Evolutionary conservation across 768 basidiomycete genomes (phyloP), one percentile per base, ranked within the genome.

Genomic region (Amanita muscaria): DNA sequence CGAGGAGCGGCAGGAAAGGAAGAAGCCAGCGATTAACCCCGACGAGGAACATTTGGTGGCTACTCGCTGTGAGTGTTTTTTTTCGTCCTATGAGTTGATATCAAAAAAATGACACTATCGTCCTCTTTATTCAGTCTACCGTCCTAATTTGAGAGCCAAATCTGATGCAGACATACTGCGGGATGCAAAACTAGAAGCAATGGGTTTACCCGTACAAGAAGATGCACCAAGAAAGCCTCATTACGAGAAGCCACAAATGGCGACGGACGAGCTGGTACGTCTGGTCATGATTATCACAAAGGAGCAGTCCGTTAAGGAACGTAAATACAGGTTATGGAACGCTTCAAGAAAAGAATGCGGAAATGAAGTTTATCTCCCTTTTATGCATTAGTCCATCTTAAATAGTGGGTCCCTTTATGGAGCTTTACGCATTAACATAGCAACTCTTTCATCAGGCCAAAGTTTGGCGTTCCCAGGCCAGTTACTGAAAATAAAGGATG

Each of bases 321-420:
- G 31, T 40, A 24, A 27, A 6, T 29, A 31, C 51, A 89, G 86
- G 88, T 88, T 43, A 88, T 92, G 88, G 91, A 94, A 63, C 79
- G 94, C 24, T 98, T 97, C 73, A 97, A 94, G 74, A 96, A 98
- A 66, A 71, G 92, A 47, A 89, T 91, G 87, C 77, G 84, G 31
- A 85, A 83, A 59, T 88, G 65, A 65, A 31, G 9, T 31, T 16
- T 34, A 18, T 33, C 6, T 19, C 9, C 42, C 18, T 34, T n/a
- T 34, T 44, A 25, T 34, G 36, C 31, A n/a, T n/a, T n/a, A n/a
- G n/a, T n/a, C n/a, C n/a, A n/a, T n/a, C n/a, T n/a, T n/a, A n/a
- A n/a, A n/a, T n/a, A n/a, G n/a, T n/a, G n/a, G n/a, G n/a, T n/a
- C n/a, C n/a, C n/a, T n/a, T n/a, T n/a, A n/a, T n/a, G n/a, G n/a